These are phyloP conservation scores for Hericium erinaceus DNA, from an alignment of 768 basidiomycete genomes.

Conservation along the genomic window DNA sequence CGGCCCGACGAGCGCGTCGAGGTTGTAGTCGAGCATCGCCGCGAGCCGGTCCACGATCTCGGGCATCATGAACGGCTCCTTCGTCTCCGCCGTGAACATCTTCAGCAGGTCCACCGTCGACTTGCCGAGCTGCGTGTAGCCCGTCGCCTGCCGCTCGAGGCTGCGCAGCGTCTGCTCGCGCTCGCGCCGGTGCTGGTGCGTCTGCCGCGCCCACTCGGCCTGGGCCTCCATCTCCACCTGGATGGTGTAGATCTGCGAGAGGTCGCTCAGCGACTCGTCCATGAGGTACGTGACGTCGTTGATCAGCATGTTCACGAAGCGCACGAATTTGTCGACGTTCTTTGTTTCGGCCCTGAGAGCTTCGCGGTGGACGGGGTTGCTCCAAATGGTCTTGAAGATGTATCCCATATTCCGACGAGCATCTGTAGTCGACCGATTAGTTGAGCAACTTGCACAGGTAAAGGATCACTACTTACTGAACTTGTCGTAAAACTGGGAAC, in stretches of 20 bases:
- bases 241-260: conserved; percentile 81
- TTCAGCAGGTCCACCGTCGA: conserved; percentile 88
- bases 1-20: conserved; percentile 83
- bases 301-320: conserved; percentile 95
- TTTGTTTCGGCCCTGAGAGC: conserved; percentile 73
- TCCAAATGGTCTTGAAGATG: conserved; percentile 86
- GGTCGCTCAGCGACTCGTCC: conserved; percentile 88
- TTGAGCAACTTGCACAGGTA: conserved; percentile 20
- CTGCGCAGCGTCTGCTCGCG: conserved; percentile 66
- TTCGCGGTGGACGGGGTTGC: conserved; percentile 80
- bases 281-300: conserved; percentile 98
- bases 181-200: conserved; percentile 73
- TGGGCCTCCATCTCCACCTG: conserved; percentile 78
- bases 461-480: conserved; percentile 55
- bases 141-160: conserved; percentile 78
- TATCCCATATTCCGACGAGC: conserved; percentile 65
- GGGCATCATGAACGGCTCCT: conserved; percentile 87
- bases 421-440: conserved; percentile 37
- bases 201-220: conserved; percentile 55
- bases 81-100: conserved; percentile 86
- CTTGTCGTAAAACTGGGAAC: conserved; percentile 98
- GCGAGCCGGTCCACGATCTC: conserved; percentile 95
- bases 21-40: conserved; percentile 93
- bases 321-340: conserved; percentile 87
- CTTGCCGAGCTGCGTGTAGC: conserved; percentile 79